phyloP scores from a whole-genome alignment of 495 filamentous ascomycete genomes.

The Amniculicola lignicola region DNA sequence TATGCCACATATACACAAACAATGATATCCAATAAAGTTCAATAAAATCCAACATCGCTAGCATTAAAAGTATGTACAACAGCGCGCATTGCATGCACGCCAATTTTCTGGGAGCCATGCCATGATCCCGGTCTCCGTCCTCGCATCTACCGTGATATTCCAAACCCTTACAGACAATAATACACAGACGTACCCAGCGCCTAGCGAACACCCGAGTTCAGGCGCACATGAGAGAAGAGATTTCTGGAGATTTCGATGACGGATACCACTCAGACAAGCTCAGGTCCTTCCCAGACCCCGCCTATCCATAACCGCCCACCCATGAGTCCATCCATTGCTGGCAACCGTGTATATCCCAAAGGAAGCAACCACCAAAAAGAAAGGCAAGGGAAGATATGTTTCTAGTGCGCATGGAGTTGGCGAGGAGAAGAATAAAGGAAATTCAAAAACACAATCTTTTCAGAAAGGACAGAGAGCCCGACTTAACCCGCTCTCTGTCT shows the following conservation, averaged over 20 bases:
- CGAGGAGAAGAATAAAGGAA: slow-evolving; percentile 8
- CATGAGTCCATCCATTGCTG: slow-evolving; percentile 23
- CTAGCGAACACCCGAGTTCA: slow-evolving; percentile 17
- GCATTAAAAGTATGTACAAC: slow-evolving; percentile 33
- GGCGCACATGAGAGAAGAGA: slow-evolving; percentile 28
- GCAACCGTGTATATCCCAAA: slow-evolving; percentile 21
- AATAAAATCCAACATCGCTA: slow-evolving; percentile 7
- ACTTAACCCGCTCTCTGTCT: slow-evolving; percentile 25
- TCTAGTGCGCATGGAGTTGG: slow-evolving; percentile 11
- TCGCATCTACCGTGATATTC: slow-evolving; percentile 8
- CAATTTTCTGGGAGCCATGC: not conserved
- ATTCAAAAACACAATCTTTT: slow-evolving; percentile 24
- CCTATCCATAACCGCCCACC: not conserved
- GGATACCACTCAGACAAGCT: too few relatives aligned
- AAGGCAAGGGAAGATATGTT: slow-evolving; percentile 7
- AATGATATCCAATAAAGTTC: not conserved
- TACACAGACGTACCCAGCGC: slow-evolving; percentile 32
- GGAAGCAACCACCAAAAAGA: slow-evolving; percentile 6
- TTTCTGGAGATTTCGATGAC: slow-evolving; percentile 21
- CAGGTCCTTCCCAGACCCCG: not conserved
- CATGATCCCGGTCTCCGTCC: not conserved
- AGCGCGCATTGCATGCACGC: not conserved
- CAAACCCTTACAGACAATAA: slow-evolving; percentile 26
- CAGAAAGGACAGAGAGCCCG: slow-evolving; percentile 19
- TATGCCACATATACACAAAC: not conserved